These are phyloP conservation scores for Pisolithus marmoratus DNA, from an alignment of 768 basidiomycete genomes.

Conservation along the genomic window DNA sequence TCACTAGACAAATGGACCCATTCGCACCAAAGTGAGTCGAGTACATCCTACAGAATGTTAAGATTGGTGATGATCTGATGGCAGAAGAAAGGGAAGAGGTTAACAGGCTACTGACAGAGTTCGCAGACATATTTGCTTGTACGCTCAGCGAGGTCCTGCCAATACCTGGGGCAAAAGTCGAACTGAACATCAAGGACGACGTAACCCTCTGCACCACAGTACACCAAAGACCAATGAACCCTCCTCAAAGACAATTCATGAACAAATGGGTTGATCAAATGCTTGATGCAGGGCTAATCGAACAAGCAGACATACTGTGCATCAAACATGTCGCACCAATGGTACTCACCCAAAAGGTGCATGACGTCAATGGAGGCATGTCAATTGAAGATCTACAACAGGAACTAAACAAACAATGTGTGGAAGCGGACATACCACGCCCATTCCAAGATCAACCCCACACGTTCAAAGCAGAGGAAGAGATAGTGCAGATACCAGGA, in stretches of 20 bases:
- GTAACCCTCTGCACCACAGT: neutral
- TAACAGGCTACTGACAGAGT: conserved; percentile 16
- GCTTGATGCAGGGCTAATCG: neutral
- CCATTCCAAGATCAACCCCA: neutral
- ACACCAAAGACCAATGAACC: neutral
- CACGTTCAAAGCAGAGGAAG: neutral
- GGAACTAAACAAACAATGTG: conserved; percentile 20
- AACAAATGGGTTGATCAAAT: neutral
- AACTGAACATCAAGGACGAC: conserved; percentile 1
- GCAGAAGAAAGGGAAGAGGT: conserved; percentile 20
- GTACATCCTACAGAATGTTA: conserved; percentile 13
- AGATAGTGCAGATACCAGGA: neutral
- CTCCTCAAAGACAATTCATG: neutral
- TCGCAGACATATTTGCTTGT: conserved; percentile 36
- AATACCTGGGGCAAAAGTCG: conserved; percentile 6
- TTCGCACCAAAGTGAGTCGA: conserved; percentile 8
- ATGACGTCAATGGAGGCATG: conserved; percentile 22
- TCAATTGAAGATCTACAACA: conserved; percentile 30
- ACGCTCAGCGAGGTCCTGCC: conserved; percentile 32
- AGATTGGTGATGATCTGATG: conserved; percentile 27
- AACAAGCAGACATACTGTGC: neutral
- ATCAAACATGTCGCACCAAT: conserved; percentile 13
- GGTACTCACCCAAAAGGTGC: conserved; percentile 33
- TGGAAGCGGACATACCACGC: neutral
- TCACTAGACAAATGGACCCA: neutral